A percentile compares a stretch with the other conserved stretches of the same genome.
Evolutionary conservation across 345 rosid species (phyloP).

Genomic region (Acer campestre): DNA sequence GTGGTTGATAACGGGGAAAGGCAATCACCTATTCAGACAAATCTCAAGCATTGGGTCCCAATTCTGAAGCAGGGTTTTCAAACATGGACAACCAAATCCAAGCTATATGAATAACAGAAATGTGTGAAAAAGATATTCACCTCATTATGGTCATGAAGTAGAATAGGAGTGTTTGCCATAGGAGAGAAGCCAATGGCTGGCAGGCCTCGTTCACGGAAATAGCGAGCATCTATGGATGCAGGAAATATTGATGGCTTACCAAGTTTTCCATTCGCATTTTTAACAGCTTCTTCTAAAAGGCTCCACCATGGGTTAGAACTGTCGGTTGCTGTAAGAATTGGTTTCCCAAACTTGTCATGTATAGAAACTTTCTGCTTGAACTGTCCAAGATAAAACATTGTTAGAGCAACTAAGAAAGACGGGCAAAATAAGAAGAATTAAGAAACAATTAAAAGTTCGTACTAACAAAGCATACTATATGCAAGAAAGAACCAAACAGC

Average conservation of each 20-base stretch:
- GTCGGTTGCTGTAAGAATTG: slow-evolving; percentile 61
- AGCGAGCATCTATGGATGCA: slow-evolving; percentile 85
- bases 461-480: neutral
- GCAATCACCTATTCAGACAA: neutral
- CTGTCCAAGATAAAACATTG: slow-evolving; percentile 53
- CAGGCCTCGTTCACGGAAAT: slow-evolving; percentile 63
- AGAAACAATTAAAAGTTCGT: neutral
- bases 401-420: slow-evolving; percentile 18
- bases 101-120: slow-evolving; percentile 7
- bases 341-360: slow-evolving; percentile 48
- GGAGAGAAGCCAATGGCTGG: slow-evolving; percentile 95
- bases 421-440: neutral
- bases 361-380: slow-evolving; percentile 67
- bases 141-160: slow-evolving; percentile 97
- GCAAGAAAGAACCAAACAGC: neutral
- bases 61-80: neutral
- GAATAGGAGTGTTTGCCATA: slow-evolving; percentile 82
- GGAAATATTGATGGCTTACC: slow-evolving; percentile 87
- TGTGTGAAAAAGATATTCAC: slow-evolving; percentile 25
- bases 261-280: slow-evolving; percentile 68
- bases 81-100: neutral
- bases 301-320: slow-evolving; percentile 89
- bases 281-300: slow-evolving; percentile 75
- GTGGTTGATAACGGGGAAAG: neutral
- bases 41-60: neutral